A percentile compares a stretch with the other conserved stretches of the same genome.
phyloP scores from a whole-genome alignment of 495 filamentous ascomycete species.

The Penicillium waksmanii region DNA sequence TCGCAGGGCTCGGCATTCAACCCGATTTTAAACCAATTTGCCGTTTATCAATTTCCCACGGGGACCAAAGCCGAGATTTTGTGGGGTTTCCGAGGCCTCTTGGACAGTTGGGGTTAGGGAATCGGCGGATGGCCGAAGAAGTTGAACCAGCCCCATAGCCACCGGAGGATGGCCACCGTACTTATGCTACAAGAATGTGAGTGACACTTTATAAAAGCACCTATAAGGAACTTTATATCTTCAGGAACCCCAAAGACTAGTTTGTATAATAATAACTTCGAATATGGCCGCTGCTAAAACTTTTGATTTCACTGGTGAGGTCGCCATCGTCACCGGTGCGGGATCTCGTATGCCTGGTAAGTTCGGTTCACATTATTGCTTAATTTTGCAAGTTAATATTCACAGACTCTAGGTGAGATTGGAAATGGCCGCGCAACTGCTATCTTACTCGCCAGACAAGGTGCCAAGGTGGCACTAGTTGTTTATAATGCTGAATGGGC shows the following conservation, averaged over 20 bases:
- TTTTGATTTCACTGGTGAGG: constrained; percentile 10
- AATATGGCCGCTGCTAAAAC: background rate
- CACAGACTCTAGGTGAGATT: background rate
- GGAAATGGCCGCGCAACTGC: constrained; percentile 13
- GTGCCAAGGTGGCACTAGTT: constrained; percentile 9
- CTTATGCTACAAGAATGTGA: background rate
- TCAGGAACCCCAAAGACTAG: background rate
- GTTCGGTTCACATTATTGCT: background rate
- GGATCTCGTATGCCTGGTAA: constrained; percentile 13
- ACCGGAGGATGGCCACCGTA: background rate
- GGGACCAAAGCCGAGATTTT: too few relatives aligned
- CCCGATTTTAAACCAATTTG: too few relatives aligned
- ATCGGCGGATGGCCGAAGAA: constrained; percentile 4
- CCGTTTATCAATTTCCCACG: too few relatives aligned
- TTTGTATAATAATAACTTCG: background rate
- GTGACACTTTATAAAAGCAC: background rate
- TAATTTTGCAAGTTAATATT: background rate
- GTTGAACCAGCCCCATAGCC: background rate
- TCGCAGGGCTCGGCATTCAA: too few relatives aligned
- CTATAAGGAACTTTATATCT: background rate
- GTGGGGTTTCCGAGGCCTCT: background rate
- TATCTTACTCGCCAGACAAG: constrained; percentile 12
- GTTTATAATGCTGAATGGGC: constrained; percentile 12
- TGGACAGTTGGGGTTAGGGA: background rate
- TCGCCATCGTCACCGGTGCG: constrained; percentile 16